Conservation (phyloP, 805 yeast species). For the Yamadazyma nakazawae region DNA sequence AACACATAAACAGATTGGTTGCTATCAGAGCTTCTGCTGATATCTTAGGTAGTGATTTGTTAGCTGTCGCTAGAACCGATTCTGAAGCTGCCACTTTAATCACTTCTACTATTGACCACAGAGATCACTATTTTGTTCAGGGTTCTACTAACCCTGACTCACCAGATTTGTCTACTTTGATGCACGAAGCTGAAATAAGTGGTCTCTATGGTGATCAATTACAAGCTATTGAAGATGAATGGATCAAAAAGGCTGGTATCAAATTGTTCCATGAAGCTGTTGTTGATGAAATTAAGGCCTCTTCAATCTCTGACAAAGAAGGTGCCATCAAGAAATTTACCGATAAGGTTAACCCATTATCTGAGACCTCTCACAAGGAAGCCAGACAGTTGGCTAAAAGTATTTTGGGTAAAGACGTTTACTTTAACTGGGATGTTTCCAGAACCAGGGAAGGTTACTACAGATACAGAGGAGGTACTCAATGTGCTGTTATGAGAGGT, state of each 20-base stretch:
- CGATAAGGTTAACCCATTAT: slow-evolving; percentile 67
- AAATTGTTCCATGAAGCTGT: slow-evolving; percentile 91
- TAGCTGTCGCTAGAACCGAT: slow-evolving; percentile 93
- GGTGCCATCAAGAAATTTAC: slow-evolving; percentile 63
- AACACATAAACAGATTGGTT: slow-evolving; percentile 90
- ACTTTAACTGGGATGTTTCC: slow-evolving; percentile 93
- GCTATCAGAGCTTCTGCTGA: slow-evolving; percentile 96
- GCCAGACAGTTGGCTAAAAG: slow-evolving; percentile 74
- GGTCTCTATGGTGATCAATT: slow-evolving; percentile 74
- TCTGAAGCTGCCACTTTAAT: slow-evolving; percentile 96
- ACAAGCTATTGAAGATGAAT: slow-evolving; percentile 71
- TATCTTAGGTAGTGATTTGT: slow-evolving; percentile 80
- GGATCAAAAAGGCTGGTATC: slow-evolving; percentile 80
- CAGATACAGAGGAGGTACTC: slow-evolving; percentile 94
- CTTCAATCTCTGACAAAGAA: slow-evolving; percentile 57
- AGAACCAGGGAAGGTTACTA: slow-evolving; percentile 97
- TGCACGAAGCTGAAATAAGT: slow-evolving; percentile 74
- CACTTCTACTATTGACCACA: slow-evolving; percentile 88
- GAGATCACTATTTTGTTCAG: slow-evolving; percentile 90
- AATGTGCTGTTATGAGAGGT: slow-evolving; percentile 96
- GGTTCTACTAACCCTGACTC: slow-evolving; percentile 87
- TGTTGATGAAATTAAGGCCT: slow-evolving; percentile 68
- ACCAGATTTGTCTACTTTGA: slow-evolving; percentile 68
- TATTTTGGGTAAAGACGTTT: slow-evolving; percentile 75
- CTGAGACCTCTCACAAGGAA: slow-evolving; percentile 72